Conservation (phyloP, 306 rosid genomes). For the Senna siamea region DNA sequence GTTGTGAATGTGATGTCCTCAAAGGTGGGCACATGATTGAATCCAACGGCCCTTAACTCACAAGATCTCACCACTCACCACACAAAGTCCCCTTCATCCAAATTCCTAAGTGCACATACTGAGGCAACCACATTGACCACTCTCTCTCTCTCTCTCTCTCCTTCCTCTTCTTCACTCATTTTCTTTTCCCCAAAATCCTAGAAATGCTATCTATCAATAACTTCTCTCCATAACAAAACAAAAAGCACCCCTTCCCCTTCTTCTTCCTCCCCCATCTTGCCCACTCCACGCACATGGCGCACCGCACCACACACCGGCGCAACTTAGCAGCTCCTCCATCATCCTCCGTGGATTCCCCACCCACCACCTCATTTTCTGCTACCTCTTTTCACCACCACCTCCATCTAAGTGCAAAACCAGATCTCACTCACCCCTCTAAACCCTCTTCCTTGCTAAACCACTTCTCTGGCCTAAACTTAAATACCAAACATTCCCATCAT, state of each 20-base stretch:
- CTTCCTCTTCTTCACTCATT: neutral
- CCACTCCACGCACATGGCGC: constrained; percentile 47
- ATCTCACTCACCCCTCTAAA: constrained; percentile 45
- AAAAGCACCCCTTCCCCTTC: neutral
- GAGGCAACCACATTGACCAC: constrained; percentile 12
- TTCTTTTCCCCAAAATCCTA: constrained; percentile 10
- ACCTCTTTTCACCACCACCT: constrained; percentile 36
- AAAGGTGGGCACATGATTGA: constrained; percentile 46
- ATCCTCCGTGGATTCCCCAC: constrained; percentile 46
- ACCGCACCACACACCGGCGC: constrained; percentile 61
- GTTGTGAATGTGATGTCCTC: neutral
- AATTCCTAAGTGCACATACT: neutral
- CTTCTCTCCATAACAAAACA: neutral
- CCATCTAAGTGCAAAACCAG: constrained; percentile 40
- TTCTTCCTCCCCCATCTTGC: neutral
- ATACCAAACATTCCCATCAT: constrained; percentile 45
- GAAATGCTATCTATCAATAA: neutral
- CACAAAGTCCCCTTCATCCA: constrained; percentile 44
- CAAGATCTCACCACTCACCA: constrained; percentile 47
- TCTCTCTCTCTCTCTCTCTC: neutral
- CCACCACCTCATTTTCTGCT: constrained; percentile 38
- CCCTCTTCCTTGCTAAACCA: constrained; percentile 45
- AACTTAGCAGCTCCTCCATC: constrained; percentile 39
- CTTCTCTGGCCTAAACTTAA: constrained; percentile 46
- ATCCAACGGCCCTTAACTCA: constrained; percentile 10